phyloP scores from a whole-genome alignment of 805 yeast genomes.

The Candida manassasensis region DNA sequence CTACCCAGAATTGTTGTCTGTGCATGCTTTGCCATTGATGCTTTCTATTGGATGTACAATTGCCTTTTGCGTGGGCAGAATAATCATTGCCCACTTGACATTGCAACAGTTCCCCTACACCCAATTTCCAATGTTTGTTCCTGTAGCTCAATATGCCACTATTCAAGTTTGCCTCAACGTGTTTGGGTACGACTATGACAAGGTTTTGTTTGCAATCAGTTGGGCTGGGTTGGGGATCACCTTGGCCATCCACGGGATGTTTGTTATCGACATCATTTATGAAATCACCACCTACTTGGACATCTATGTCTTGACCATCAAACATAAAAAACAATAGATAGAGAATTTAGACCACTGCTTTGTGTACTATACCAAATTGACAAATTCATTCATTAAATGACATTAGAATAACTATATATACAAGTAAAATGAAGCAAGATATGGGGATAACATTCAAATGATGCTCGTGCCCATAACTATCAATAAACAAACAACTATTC shows the following conservation, averaged over 20 bases:
- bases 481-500: no score
- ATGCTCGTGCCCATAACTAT: no score
- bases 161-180: slow-evolving; percentile 27
- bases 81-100: slow-evolving; percentile 83
- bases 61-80: slow-evolving; percentile 88
- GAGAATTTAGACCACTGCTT: no score
- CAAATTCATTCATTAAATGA: slow-evolving; percentile 1
- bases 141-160: slow-evolving; percentile 53
- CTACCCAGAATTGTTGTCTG: slow-evolving; percentile 48
- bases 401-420: slow-evolving; percentile 1
- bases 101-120: slow-evolving; percentile 68
- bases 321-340: slow-evolving; percentile 56
- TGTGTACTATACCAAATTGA: background rate
- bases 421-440: slow-evolving; percentile 1
- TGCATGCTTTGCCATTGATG: slow-evolving; percentile 50
- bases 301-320: slow-evolving; percentile 79
- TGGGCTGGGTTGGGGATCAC: slow-evolving; percentile 69
- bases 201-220: slow-evolving; percentile 47
- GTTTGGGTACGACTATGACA: slow-evolving; percentile 35
- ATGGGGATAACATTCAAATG: no score
- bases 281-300: slow-evolving; percentile 78
- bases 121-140: slow-evolving; percentile 67
- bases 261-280: slow-evolving; percentile 72
- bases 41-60: slow-evolving; percentile 68
- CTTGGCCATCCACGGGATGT: slow-evolving; percentile 62